Evolutionary conservation across 108 stramenopile genomes (phyloP), one percentile per base, ranked within the genome.

Genomic region (Cylindrotheca closterium): DNA sequence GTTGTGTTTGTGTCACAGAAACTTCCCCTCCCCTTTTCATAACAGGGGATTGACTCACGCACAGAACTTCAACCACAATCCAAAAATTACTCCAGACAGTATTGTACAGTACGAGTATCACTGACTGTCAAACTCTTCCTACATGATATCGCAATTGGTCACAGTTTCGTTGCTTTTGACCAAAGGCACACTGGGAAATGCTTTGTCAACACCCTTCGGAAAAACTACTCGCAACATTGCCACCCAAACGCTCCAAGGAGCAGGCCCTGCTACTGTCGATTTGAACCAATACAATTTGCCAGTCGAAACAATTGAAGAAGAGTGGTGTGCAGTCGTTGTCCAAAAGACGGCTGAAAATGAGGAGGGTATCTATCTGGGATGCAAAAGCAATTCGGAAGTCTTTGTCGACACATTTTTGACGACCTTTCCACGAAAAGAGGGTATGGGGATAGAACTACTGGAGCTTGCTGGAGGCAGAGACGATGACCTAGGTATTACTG

Each of bases 401-500:
- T 83, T 56, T 51, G 81, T 83, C 26, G 85, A 83, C 54, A 78
- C 46, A 10, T 21, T 85, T 0, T 18, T 46, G 26, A 64, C 81
- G n/a, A 63, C 34, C 25, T 57, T 83, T 61, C 74, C 79, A 18
- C 49, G 81, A 52, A 66, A 56, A 19, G 80, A 79, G 3, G 86
- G 86, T 0, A 48, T 91, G 8, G 89, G 89, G 4, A 58, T 91
- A 30, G 61, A 84, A 33, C 68, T 91, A 8, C 18, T 58, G 2
- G 89, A 91, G 61, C 42, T 91, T 19, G 89, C 86, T 4, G 89
- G 89, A 27, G 82, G 89, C 22, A 59, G 84, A 23, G 66, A 67
- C 34, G 89, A 91, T 60, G 86, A 86, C 4, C 42, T 91, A 8
- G 89, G 89, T 0, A 91, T 91, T 52, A 91, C 89, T 2, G 65